Percentiles rank a stretch among this genome's conserved stretches.
These are phyloP conservation scores for Phytophthora sp. DNA, from an alignment of 352 stramenopile genomes.

Conservation along the genomic window DNA sequence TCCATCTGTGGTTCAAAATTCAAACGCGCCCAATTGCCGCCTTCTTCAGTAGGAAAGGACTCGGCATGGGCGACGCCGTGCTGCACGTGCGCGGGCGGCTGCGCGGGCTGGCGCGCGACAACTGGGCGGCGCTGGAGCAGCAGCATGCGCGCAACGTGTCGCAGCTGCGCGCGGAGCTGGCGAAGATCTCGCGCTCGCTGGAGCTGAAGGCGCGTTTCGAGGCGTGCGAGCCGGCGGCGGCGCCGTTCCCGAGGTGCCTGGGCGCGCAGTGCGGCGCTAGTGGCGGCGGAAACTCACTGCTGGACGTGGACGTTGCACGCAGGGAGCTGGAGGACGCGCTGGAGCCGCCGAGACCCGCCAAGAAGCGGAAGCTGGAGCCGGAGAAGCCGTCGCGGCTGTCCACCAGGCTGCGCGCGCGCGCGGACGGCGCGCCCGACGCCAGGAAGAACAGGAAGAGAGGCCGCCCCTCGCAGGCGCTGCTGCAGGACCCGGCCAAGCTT, in stretches of 20 bases:
- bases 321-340: slow-evolving; percentile 14
- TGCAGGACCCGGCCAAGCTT: slow-evolving; percentile 29
- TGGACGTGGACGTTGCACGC: too few relatives aligned
- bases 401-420: slow-evolving; percentile 6
- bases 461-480: slow-evolving; percentile 19
- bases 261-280: too few relatives aligned
- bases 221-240: slow-evolving; percentile 19
- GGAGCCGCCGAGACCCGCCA: slow-evolving; percentile 1
- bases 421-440: background rate
- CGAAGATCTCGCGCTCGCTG: slow-evolving; percentile 56
- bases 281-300: too few relatives aligned
- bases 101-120: slow-evolving; percentile 55
- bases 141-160: slow-evolving; percentile 46
- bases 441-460: slow-evolving; percentile 49
- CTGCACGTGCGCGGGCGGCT: slow-evolving; percentile 64
- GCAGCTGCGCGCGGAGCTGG: slow-evolving; percentile 59
- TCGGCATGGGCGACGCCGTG: slow-evolving; percentile 68
- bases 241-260: slow-evolving; percentile 26
- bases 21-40: slow-evolving; percentile 25
- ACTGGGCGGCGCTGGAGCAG: slow-evolving; percentile 57
- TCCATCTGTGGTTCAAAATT: slow-evolving; percentile 28
- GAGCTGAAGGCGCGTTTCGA: slow-evolving; percentile 54
- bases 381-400: slow-evolving; percentile 9
- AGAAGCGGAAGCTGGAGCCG: slow-evolving; percentile 24
- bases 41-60: slow-evolving; percentile 18